Base-by-base conservation (phyloP, 1,284 basidiomycete species). In the Thelephora terrestris region DNA sequence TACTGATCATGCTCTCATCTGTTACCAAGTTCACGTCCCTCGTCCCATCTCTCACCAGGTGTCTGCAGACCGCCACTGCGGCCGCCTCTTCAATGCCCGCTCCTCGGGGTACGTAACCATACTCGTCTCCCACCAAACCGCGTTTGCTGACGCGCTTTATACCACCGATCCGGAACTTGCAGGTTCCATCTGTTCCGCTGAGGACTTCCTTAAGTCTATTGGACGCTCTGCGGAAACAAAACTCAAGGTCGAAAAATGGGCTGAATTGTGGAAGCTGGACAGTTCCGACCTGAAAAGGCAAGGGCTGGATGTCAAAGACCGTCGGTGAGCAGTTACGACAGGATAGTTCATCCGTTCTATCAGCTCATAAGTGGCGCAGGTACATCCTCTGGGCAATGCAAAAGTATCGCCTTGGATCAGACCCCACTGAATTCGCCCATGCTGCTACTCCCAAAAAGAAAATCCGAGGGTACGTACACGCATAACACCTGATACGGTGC, bases 321-420 rank as follows among this genome's bases (percentile, higher is more conserved):
- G 87, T 56, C 75, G 79, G 81, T 78, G 59, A 47, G 71, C 57
- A 52, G 52, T 23, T 23, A n/a, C 1, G 37, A 14, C 35, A 16
- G 34, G 47, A 42, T 32, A 18, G 18, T n/a, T 42, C 39, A 5
- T 42, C 6, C 9, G 6, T 21, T 3, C n/a, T 42, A 42, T 42
- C n/a, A 25, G n/a, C 6, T 34, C 20, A 45, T 47, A 17, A 40
- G 27, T 32, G 52, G 49, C 38, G 25, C 53, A 88, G 85, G 57
- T 90, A 89, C 57, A 76, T 89, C 51, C 65, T 91, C 16, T 90
- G 87, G 87, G 80, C 81, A 54, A 79, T 89, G 76, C 79, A 86
- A 58, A 89, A 85, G 58, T 91, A 74, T 62, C 72, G 85, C 34
- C 71, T 72, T 50, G 79, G 77, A 1, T 55, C 71, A 35, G 65